Evolutionary conservation across 2,329 filamentous ascomycete species (phyloP).

Genomic region (Keithomyces neogunnii): DNA sequence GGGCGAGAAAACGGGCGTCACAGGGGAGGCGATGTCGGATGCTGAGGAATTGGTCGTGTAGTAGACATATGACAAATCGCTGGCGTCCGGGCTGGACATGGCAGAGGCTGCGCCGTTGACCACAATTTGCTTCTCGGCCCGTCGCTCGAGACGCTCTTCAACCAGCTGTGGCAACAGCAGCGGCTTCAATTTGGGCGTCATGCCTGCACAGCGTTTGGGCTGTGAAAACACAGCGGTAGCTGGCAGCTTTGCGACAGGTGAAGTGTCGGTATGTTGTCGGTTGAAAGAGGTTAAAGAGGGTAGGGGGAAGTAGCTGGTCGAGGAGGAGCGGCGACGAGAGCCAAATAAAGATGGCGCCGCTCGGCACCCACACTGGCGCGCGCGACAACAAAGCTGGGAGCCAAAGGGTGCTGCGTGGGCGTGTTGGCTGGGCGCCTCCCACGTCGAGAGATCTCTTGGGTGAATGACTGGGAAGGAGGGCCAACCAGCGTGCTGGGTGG

Average conservation of each 20-base stretch:
- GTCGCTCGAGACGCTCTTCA: neutral
- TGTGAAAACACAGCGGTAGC: constrained; percentile 1
- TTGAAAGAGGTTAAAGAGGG: neutral
- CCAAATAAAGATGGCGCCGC: too few species aligned
- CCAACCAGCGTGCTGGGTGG: too few species aligned
- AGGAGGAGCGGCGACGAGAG: neutral
- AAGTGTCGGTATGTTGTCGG: neutral
- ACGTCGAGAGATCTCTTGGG: too few species aligned
- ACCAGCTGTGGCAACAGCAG: constrained; percentile 7
- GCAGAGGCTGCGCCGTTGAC: constrained; percentile 4
- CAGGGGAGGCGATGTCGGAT: constrained; percentile 61
- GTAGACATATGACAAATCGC: constrained; percentile 31
- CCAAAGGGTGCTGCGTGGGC: too few species aligned
- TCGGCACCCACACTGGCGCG: too few species aligned
- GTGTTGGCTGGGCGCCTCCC: too few species aligned
- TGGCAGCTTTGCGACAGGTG: neutral
- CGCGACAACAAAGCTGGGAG: too few species aligned
- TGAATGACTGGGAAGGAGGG: too few species aligned
- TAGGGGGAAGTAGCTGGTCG: neutral
- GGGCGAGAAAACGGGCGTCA: constrained; percentile 62
- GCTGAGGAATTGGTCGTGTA: constrained; percentile 45
- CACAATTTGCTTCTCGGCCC: neutral
- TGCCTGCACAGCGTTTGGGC: constrained; percentile 4
- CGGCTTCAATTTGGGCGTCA: constrained; percentile 8
- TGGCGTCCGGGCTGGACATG: constrained; percentile 24